Conservation (phyloP, 495 filamentous ascomycete genomes). For the Daldinia caldariorum region DNA sequence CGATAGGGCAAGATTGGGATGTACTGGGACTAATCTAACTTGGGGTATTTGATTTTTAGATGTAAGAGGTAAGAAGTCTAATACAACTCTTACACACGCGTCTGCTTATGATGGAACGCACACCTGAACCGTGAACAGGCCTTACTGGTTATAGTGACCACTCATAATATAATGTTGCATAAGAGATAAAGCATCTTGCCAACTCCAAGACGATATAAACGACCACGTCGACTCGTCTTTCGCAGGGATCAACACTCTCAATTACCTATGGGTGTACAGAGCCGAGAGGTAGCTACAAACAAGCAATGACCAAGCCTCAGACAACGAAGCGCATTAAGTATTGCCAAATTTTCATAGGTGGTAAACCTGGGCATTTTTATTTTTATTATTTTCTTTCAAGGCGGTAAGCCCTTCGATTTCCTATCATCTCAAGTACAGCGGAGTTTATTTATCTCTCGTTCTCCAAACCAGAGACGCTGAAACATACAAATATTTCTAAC, state of each 20-base stretch:
- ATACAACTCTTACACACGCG: background rate
- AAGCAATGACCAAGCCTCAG: background rate
- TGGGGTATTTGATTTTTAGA: background rate
- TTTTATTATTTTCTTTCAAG: background rate
- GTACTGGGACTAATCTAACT: no score
- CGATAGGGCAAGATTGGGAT: background rate
- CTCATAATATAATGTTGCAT: background rate
- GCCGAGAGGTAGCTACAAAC: background rate
- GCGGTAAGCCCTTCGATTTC: slow-evolving; percentile 4
- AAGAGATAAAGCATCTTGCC: background rate
- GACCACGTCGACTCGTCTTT: background rate
- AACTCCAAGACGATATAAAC: background rate
- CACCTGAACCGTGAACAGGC: background rate
- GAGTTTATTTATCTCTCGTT: slow-evolving; percentile 7
- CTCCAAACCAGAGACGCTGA: slow-evolving; percentile 8
- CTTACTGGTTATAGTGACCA: background rate
- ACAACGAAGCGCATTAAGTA: background rate
- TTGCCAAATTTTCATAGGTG: background rate
- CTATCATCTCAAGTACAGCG: slow-evolving; percentile 24
- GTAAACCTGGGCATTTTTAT: background rate
- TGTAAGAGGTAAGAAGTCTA: background rate
- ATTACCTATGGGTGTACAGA: background rate
- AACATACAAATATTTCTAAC: slow-evolving; percentile 20
- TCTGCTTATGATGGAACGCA: background rate
- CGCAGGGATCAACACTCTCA: background rate